Evolutionary conservation across 768 basidiomycete genomes (phyloP), one percentile per base, ranked within the genome.

Genomic region (Antrodiella citrinella): DNA sequence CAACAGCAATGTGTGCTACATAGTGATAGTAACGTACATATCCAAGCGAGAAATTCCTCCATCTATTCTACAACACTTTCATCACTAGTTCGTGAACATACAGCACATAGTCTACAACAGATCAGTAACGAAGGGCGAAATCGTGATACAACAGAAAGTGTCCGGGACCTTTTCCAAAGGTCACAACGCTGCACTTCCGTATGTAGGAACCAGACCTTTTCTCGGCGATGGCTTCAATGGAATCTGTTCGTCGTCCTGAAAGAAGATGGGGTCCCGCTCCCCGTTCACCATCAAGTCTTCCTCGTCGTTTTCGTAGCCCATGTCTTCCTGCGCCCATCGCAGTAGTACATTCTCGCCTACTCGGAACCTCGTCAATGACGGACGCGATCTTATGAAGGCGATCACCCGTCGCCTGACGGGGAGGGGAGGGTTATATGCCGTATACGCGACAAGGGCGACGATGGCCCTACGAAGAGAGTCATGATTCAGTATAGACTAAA

Each of bases 291-390:
- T 74, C 15, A 71, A 54, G 51, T 73, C 69, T 48, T 70, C 70
- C 35, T 69, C 67, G 26, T 51, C 51, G 21, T 52, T 58, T 15
- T 65, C 65, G 46, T 67, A 62, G 12, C 66, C 61, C 63, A 75
- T 67, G 45, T 77, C 75, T 52, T 76, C 75, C 48, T 74, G 64
- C 40, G 72, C 72, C 74, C 75, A 76, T 12, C 65, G 66, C 45
- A 75, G 65, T 18, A 78, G 69, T 20, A 68, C 61, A 38, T 62
- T 57, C 49, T 73, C 73, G 2, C 69, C 67, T 10, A 66, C 65
- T 22, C 72, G 65, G 60, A 70, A 73, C 23, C 54, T 56, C 49
- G 54, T 48, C 30, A 61, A 48, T n/a, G 53, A 50, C 20, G 60
- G 59, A 49, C 60, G 62, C 30, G 51, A 40, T 48, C 59, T 58